These are phyloP conservation scores for Anethum foeniculum DNA, from an alignment of 140 eudicot species.

Conservation along the genomic window DNA sequence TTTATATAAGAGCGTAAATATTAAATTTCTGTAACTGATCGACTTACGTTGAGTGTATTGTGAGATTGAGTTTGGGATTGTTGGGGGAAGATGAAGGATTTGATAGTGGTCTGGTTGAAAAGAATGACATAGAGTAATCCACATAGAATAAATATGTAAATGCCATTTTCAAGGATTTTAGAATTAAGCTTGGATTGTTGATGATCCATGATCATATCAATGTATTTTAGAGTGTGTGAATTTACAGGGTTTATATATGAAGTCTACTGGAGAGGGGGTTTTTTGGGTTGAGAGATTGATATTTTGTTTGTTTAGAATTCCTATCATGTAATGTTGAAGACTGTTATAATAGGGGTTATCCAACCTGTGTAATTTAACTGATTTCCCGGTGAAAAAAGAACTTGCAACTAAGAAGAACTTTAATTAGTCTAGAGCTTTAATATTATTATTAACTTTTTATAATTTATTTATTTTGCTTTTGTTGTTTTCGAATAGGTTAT, in stretches of 20 bases:
- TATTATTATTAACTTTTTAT: too few species aligned
- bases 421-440: too few species aligned
- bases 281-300: not conserved
- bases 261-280: not conserved
- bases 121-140: slow-evolving; percentile 9
- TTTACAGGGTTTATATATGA: not conserved
- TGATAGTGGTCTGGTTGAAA: slow-evolving; percentile 1
- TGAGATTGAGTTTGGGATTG: not conserved
- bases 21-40: not conserved
- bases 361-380: not conserved
- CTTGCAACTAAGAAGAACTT: too few species aligned
- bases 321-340: not conserved
- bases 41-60: not conserved
- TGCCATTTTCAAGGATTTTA: not conserved
- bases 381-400: not conserved
- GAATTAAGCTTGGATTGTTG: not conserved
- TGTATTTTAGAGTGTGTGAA: not conserved
- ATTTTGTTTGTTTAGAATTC: not conserved
- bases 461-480: too few species aligned
- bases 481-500: too few species aligned
- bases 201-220: slow-evolving; percentile 3
- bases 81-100: not conserved
- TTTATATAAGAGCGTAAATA: too few species aligned
- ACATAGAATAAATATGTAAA: not conserved
- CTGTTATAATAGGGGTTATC: not conserved